Evolutionary conservation across 1,139 yeast genomes (phyloP).

Genomic region (Geotrichum cucujoidarum): DNA sequence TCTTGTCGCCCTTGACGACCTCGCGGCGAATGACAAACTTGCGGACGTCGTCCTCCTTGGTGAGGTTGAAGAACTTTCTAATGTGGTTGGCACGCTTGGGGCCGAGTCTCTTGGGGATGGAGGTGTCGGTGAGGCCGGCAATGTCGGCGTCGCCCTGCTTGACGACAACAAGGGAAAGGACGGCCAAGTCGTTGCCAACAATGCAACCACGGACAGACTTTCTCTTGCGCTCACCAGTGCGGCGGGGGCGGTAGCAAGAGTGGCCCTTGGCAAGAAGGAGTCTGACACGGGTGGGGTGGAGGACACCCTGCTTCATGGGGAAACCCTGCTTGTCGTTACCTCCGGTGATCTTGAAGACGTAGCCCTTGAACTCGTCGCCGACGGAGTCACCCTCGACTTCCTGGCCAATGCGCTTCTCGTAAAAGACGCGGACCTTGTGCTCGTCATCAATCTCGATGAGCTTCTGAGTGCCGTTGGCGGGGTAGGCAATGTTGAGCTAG

Average conservation of each 20-base stretch:
- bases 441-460: constrained; percentile 97
- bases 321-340: constrained; percentile 99
- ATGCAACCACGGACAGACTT: constrained; percentile 99
- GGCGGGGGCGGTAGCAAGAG: constrained; percentile 99
- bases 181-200: constrained; percentile 96
- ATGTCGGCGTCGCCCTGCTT: constrained; percentile 97
- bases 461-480: constrained; percentile 99
- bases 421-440: constrained; percentile 97
- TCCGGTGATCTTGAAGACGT: constrained; percentile 97
- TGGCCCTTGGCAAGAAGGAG: constrained; percentile 89
- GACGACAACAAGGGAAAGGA: constrained; percentile 84
- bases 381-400: constrained; percentile 98
- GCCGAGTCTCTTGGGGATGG: constrained; percentile 98
- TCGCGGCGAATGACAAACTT: constrained; percentile 98
- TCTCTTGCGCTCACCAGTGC: constrained; percentile 99
- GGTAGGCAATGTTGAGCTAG: constrained; percentile 96
- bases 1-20: constrained; percentile 95
- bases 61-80: constrained; percentile 97
- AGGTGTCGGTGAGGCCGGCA: constrained; percentile 90
- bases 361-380: constrained; percentile 99
- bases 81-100: constrained; percentile 99
- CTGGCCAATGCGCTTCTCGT: constrained; percentile 99
- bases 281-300: constrained; percentile 99
- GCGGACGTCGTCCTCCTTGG: constrained; percentile 94
- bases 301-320: constrained; percentile 99